Percentiles rank a stretch among this genome's conserved stretches.
Conservation (phyloP, 192 early-diverging fungal genomes). For the Spizellomyces sp. region DNA sequence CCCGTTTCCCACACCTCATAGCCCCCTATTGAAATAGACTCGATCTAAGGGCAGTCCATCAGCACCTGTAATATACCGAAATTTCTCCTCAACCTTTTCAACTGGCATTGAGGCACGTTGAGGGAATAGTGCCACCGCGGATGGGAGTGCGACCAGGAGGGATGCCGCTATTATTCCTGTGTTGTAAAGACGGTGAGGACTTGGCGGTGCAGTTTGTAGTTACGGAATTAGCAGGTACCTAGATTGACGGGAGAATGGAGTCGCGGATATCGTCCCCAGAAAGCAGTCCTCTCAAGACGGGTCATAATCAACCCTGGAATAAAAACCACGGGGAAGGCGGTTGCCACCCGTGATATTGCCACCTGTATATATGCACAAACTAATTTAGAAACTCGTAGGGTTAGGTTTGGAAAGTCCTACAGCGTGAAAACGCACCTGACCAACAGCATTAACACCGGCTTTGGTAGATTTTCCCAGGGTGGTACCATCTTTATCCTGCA, state of each 20-base stretch:
- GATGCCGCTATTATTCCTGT: conserved; percentile 64
- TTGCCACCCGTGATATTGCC: conserved; percentile 76
- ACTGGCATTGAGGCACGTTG: conserved; percentile 67
- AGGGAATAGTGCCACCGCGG: conserved; percentile 79
- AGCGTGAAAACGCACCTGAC: conserved; percentile 44
- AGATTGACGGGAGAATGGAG: conserved; percentile 65
- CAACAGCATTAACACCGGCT: conserved; percentile 68
- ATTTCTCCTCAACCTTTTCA: conserved; percentile 62
- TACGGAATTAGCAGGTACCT: conserved; percentile 30
- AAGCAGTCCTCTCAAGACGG: conserved; percentile 64
- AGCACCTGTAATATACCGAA: conserved; percentile 57
- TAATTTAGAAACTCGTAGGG: not conserved
- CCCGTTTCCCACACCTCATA: conserved; percentile 22
- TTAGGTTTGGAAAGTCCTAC: not conserved
- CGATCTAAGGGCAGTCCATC: conserved; percentile 62
- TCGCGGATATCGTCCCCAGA: conserved; percentile 56
- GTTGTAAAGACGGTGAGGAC: not conserved
- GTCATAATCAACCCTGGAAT: conserved; percentile 72
- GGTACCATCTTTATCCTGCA: conserved; percentile 66
- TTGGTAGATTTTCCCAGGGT: conserved; percentile 66
- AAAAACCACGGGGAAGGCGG: conserved; percentile 71
- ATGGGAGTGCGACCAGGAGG: conserved; percentile 73
- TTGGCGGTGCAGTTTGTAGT: not conserved
- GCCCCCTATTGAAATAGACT: conserved; percentile 78
- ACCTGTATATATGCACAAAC: conserved; percentile 38